Base-by-base conservation (phyloP, 225 moss, liverwort and hornwort species). In the Sphagnum contortum region DNA sequence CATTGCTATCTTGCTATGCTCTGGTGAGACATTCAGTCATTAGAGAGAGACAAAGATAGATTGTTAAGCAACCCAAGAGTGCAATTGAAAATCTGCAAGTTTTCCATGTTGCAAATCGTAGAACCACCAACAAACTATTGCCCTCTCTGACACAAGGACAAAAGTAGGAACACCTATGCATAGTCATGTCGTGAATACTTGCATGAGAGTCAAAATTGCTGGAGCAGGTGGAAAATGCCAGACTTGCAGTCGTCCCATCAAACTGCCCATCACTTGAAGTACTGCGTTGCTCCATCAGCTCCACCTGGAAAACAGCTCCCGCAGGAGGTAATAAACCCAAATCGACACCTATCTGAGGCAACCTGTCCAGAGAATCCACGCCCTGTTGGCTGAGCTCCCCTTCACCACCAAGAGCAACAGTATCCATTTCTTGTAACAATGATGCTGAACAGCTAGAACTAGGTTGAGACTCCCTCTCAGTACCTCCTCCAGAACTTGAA, bases 171-270 rank as follows among this genome's bases (percentile, higher is more conserved):
- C 29, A 29, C 29, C 29, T 29, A 29, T 29, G 29, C 29, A 29
- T 29, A 29, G 29, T 29, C 29, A 88, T 79, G 69, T 94, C 84
- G 54, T 74, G 86, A 59, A 90, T 87, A 75, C 74, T 82, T 53
- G 78, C 76, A 72, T 81, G 88, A 54, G 93, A 77, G 60, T 90
- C 90, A 64, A 88, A 94, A 59, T 77, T 90, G 77, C 82, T 90
- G 73, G 80, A 86, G 72, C 88, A 90, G 62, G 80, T 88, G 45
- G 83, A 70, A 75, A 86, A 85, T 51, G 72, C 63, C 65, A 82
- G 72, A 68, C 70, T 76, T 50, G 71, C 71, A 54, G 71, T 86
- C 56, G 73, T 70, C 63, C 81, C 64, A 55, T 79, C 88, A 69
- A 75, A 84, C 45, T 64, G 79, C 74, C 80, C 86, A 65, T 87